Evolutionary conservation across 1,284 basidiomycete genomes (phyloP).

Genomic region (Sporisorium graminicola): DNA sequence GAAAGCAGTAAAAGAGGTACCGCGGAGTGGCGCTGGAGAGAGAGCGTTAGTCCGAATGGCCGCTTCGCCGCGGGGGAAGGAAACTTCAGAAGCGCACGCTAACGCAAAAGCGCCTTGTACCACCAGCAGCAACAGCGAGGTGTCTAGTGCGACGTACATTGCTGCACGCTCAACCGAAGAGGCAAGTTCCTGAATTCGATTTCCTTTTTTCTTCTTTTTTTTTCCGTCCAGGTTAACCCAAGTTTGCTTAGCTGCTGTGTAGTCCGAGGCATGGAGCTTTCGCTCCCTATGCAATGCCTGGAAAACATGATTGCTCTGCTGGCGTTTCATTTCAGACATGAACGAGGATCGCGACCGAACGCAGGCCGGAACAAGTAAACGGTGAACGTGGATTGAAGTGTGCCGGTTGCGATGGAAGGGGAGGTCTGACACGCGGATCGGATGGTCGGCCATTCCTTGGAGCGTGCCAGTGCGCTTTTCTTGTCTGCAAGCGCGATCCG

Average conservation of each 20-base stretch:
- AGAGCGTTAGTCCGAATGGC: too few species aligned
- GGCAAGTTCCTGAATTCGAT: too few species aligned
- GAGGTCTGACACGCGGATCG: not conserved
- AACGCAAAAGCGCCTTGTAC: too few species aligned
- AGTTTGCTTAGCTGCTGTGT: not conserved
- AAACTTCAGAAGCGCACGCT: too few species aligned
- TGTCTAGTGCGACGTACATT: too few species aligned
- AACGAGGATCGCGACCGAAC: slow-evolving; percentile 17
- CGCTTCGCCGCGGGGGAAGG: too few species aligned
- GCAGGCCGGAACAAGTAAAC: not conserved
- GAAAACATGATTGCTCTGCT: slow-evolving; percentile 12
- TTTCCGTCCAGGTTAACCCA: not conserved
- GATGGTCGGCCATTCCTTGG: not conserved
- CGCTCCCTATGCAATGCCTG: not conserved
- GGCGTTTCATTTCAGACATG: slow-evolving; percentile 10
- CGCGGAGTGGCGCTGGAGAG: too few species aligned
- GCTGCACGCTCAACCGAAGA: too few species aligned
- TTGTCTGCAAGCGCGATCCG: too few species aligned
- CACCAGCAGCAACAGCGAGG: too few species aligned
- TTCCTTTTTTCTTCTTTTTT: not conserved
- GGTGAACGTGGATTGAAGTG: not conserved
- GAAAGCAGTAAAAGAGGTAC: too few species aligned
- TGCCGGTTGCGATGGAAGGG: not conserved
- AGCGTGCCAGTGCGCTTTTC: not conserved
- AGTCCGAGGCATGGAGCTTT: slow-evolving; percentile 4